Evolutionary conservation across 441 rosid genomes (phyloP).

Genomic region (Mallotus repandus): DNA sequence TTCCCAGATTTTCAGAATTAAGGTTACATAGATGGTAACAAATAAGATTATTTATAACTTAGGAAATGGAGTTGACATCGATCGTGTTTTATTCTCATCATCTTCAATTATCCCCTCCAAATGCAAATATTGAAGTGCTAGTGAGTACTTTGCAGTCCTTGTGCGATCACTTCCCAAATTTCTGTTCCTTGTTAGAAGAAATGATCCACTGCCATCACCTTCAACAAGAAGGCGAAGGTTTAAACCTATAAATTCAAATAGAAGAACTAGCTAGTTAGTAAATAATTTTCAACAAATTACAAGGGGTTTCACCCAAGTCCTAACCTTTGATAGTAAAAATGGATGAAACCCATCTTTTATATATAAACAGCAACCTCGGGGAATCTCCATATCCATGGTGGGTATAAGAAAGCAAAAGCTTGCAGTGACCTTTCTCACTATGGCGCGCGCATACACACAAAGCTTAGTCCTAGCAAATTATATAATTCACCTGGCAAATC

Average conservation of each 20-base stretch:
- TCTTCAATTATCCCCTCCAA: conserved; percentile 47
- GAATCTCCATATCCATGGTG: conserved; percentile 76
- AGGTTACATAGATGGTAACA: no score
- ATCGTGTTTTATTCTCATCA: conserved; percentile 10
- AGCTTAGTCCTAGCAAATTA: neutral
- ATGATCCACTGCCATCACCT: conserved; percentile 73
- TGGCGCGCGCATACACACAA: neutral
- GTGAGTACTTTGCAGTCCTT: conserved; percentile 53
- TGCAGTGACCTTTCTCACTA: conserved; percentile 49
- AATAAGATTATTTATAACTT: neutral
- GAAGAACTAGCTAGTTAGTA: no score
- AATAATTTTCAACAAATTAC: neutral
- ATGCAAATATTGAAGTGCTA: conserved; percentile 42
- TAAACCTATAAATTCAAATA: no score
- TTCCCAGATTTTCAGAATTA: no score
- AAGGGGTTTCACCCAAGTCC: neutral
- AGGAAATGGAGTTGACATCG: neutral
- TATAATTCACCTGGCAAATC: neutral
- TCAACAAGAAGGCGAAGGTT: neutral
- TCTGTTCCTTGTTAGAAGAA: conserved; percentile 44
- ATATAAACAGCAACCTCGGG: conserved; percentile 65
- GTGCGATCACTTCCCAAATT: conserved; percentile 23
- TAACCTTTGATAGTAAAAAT: conserved; percentile 65
- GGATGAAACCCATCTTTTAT: conserved; percentile 67
- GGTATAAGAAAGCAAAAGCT: conserved; percentile 66